These are phyloP conservation scores for Ailanthus altissimus DNA, from an alignment of 345 rosid genomes.

Conservation along the genomic window DNA sequence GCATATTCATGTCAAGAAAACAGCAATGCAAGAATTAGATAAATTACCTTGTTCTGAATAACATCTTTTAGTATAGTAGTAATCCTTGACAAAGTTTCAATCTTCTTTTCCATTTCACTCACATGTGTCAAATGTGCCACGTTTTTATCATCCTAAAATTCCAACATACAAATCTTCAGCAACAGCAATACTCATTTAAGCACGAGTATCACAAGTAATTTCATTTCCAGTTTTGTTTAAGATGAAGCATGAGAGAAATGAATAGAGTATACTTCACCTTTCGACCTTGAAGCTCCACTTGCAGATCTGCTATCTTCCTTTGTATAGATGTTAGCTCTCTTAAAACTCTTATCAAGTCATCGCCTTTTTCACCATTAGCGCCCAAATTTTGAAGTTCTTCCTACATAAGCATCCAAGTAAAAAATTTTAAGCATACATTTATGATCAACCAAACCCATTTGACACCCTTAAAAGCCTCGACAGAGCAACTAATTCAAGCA, in stretches of 20 bases:
- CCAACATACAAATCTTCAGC: conserved; percentile 15
- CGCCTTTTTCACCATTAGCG: conserved; percentile 60
- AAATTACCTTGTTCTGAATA: conserved; percentile 90
- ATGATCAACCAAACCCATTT: background rate
- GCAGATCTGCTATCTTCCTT: conserved; percentile 90
- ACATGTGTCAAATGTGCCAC: conserved; percentile 95
- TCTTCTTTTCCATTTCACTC: conserved; percentile 94
- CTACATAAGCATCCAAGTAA: conserved; percentile 22
- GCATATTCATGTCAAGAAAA: background rate
- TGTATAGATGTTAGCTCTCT: conserved; percentile 86
- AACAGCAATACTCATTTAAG: background rate
- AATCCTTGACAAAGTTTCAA: conserved; percentile 83
- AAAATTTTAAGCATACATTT: background rate
- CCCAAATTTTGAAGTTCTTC: conserved; percentile 72
- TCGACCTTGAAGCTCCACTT: conserved; percentile 97
- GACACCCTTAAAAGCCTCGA: background rate
- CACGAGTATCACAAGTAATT: background rate
- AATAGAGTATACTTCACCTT: conserved; percentile 51
- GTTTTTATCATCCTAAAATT: conserved; percentile 83
- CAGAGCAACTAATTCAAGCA: conserved; percentile 2
- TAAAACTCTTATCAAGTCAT: conserved; percentile 77
- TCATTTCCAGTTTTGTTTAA: background rate
- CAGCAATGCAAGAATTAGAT: background rate
- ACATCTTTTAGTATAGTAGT: conserved; percentile 91
- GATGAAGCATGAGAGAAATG: background rate